Base-by-base conservation (phyloP, 2,329 filamentous ascomycete genomes). In the Ceratocystis papillata region DNA sequence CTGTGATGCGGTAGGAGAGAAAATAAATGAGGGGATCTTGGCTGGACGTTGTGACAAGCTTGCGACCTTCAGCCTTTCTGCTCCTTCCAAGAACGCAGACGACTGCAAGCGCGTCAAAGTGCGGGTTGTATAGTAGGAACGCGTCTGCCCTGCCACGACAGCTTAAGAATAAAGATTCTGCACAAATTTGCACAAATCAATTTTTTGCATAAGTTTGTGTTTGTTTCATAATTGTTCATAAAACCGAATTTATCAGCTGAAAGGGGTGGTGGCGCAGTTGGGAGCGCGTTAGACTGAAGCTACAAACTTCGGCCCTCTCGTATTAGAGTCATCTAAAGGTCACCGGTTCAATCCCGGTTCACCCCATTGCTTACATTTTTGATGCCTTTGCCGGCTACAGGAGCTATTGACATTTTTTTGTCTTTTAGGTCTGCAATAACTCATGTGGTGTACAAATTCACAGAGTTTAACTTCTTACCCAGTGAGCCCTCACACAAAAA, bases 251-350 rank as follows among this genome's bases (percentile, higher is more conserved):
- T 33, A 7, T 7, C 30, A 30, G 30, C 6, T 2, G 6, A 33
- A 46, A 17, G 66, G 62, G 66, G 66, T 62, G 62, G 57, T 67
- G 66, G 66, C 66, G 66, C 66, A 67, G 66, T 67, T 67, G 66
- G 62, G 66, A 67, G 66, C 66, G 66, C 66, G 66, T 67, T 67
- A 67, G 66, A 67, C 66, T 67, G 66, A 67, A 67, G 66, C 55
- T 46, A 62, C n/a, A 60, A 67, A 65, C 62, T 67, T 65, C 62
- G 41, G 66, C 66, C 62, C n/a, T 67, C 65, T 63, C 46, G 15
- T 28, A 8, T 28, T 57, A 64, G 65, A 65, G 62, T 67, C 62
- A 67, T 67, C 66, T 67, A 67, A 67, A 67, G 66, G 66, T 67
- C 66, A 67, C 66, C 15, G 66, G 66, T 67, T 67, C 66, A 22